A percentile compares a stretch with the other conserved stretches of the same genome.
These are phyloP conservation scores for Phialophora expanda DNA, from an alignment of 2,329 filamentous ascomycete species.

Conservation along the genomic window DNA sequence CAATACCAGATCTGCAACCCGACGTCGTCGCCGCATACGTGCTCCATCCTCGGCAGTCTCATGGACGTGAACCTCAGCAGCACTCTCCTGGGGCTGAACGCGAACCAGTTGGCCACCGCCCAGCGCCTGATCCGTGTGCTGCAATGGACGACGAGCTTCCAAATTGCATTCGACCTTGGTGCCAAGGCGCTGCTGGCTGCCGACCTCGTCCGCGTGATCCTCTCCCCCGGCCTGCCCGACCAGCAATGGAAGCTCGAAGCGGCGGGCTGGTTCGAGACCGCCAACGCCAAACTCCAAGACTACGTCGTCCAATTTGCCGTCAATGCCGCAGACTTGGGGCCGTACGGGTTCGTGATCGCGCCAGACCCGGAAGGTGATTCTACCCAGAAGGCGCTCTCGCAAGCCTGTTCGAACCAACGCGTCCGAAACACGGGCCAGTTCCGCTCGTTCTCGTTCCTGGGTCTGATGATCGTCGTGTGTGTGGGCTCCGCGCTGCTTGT, in stretches of 20 bases:
- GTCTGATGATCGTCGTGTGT: conserved; percentile 1
- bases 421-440: neutral
- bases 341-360: neutral
- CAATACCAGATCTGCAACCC: conserved; percentile 10
- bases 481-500: neutral
- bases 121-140: neutral
- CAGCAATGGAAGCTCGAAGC: conserved; percentile 9
- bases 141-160: neutral
- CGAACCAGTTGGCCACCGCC: neutral
- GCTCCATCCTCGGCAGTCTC: conserved; percentile 6
- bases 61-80: neutral
- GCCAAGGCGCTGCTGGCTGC: neutral
- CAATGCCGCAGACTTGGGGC: neutral
- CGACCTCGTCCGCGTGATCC: neutral
- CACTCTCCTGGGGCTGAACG: neutral
- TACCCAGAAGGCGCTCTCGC: neutral
- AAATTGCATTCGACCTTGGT: neutral
- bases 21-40: neutral
- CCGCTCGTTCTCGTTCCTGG: conserved; percentile 5
- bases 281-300: neutral
- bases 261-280: conserved; percentile 3
- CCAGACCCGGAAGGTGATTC: neutral
- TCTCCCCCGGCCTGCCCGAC: neutral
- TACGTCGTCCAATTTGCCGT: conserved; percentile 5
- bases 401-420: conserved; percentile 5